A percentile compares a stretch with the other conserved stretches of the same genome.
Evolutionary conservation across 2,329 filamentous ascomycete genomes (phyloP).

Genomic region (Aspergillus phoenicis): DNA sequence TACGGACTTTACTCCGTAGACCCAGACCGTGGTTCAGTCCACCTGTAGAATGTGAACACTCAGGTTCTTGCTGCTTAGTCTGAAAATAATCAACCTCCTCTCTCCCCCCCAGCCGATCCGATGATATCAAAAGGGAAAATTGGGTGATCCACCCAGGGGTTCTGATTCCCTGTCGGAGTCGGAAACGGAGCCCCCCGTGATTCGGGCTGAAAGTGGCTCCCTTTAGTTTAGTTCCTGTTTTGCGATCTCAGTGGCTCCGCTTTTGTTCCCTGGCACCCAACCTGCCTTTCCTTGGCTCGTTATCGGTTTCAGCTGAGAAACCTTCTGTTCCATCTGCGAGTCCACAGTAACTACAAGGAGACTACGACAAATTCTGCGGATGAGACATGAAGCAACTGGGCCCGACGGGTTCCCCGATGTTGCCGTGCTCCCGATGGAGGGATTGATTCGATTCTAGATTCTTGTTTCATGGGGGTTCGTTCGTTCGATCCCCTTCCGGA

Average conservation of each 20-base stretch:
- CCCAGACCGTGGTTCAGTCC: neutral
- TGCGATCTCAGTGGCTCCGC: slow-evolving; percentile 7
- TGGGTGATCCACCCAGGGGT: slow-evolving; percentile 39
- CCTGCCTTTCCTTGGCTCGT: neutral
- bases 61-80: no score
- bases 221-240: slow-evolving; percentile 6
- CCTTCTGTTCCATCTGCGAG: neutral
- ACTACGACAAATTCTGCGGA: neutral
- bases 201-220: slow-evolving; percentile 14
- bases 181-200: slow-evolving; percentile 22
- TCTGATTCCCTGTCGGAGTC: slow-evolving; percentile 24
- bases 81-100: neutral
- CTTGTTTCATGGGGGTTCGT: no score
- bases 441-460: no score
- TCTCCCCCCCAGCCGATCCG: slow-evolving; percentile 27
- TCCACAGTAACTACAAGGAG: neutral
- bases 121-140: slow-evolving; percentile 16
- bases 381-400: no score
- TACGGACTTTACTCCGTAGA: neutral
- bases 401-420: no score
- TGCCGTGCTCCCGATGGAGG: no score
- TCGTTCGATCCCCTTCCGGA: no score
- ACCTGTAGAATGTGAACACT: slow-evolving; percentile 1
- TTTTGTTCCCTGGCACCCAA: slow-evolving; percentile 9
- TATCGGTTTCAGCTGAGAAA: slow-evolving; percentile 9